These are phyloP conservation scores for Hypoxylon lenormandii DNA, from an alignment of 495 filamentous ascomycete species.

Conservation along the genomic window DNA sequence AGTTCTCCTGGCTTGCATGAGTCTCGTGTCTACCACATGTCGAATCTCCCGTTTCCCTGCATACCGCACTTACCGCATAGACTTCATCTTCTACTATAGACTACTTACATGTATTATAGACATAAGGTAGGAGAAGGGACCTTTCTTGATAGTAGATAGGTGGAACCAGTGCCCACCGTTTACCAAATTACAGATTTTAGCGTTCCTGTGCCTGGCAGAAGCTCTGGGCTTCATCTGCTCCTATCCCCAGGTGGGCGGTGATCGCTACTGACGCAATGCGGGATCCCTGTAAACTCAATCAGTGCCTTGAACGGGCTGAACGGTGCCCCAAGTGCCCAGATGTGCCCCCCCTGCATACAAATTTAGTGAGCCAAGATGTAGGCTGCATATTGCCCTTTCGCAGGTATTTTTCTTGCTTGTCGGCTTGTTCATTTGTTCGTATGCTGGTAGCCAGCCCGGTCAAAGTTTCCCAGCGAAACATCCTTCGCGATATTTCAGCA, in stretches of 20 bases:
- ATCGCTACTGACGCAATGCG: slow-evolving; percentile 47
- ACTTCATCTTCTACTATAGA: no score
- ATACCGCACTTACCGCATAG: not conserved
- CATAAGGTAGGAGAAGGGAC: not conserved
- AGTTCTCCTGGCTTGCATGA: slow-evolving; percentile 25
- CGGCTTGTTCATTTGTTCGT: not conserved
- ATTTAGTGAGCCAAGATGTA: slow-evolving; percentile 27
- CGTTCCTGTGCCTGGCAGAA: slow-evolving; percentile 26
- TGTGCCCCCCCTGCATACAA: slow-evolving; percentile 34
- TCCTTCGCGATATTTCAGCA: slow-evolving; percentile 28
- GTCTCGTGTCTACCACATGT: slow-evolving; percentile 39
- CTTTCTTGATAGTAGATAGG: not conserved
- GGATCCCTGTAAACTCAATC: slow-evolving; percentile 35
- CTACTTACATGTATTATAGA: no score
- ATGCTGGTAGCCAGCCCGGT: slow-evolving; percentile 3
- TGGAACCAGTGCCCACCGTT: slow-evolving; percentile 4
- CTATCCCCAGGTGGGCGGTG: slow-evolving; percentile 4
- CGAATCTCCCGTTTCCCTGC: slow-evolving; percentile 1
- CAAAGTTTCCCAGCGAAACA: slow-evolving; percentile 17
- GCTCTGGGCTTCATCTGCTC: slow-evolving; percentile 5
- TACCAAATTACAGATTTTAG: slow-evolving; percentile 39
- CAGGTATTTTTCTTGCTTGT: slow-evolving; percentile 19
- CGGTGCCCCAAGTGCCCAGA: no score
- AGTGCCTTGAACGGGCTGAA: slow-evolving; percentile 25
- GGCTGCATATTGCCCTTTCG: not conserved